These are phyloP conservation scores for Cryptococcus sp. DNA, from an alignment of 1,284 basidiomycete genomes.

Conservation along the genomic window DNA sequence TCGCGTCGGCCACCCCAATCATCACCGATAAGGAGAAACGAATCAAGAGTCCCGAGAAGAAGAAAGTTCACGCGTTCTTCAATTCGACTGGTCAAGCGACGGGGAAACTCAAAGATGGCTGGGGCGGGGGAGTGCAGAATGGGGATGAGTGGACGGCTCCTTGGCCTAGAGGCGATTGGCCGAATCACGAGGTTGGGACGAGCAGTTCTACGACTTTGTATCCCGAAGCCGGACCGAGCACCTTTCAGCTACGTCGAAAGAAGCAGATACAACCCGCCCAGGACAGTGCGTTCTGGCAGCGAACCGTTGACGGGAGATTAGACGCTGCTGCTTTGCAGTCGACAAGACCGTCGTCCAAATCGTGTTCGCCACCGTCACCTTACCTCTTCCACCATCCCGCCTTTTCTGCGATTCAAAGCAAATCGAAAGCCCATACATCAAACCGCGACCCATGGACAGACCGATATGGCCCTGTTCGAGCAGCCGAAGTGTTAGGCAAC, in stretches of 20 bases:
- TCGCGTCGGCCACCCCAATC: neutral
- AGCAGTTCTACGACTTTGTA: neutral
- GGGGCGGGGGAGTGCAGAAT: constrained; percentile 37
- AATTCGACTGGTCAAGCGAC: constrained; percentile 8
- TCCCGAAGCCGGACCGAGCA: neutral
- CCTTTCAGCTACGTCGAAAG: too few species aligned
- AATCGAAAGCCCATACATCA: constrained; percentile 4
- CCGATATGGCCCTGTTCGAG: constrained; percentile 72
- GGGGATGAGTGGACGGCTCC: constrained; percentile 36
- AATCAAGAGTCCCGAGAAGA: constrained; percentile 6
- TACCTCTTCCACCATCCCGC: constrained; percentile 36
- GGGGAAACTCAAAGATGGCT: constrained; percentile 36
- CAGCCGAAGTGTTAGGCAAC: constrained; percentile 80
- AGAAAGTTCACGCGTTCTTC: constrained; percentile 42
- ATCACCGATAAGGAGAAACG: neutral
- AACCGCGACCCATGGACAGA: constrained; percentile 68
- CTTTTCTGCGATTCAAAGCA: constrained; percentile 23
- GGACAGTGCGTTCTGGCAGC: constrained; percentile 14
- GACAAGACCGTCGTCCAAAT: neutral
- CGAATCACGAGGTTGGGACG: constrained; percentile 14
- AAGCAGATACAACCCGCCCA: neutral
- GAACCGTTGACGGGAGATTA: neutral
- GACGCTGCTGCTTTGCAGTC: neutral
- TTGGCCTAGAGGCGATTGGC: constrained; percentile 34
- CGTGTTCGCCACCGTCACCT: constrained; percentile 1